Percentiles rank a stretch among this genome's conserved stretches.
phyloP scores from a whole-genome alignment of 2,329 filamentous ascomycete species.

The Metarhizium rileyi region DNA sequence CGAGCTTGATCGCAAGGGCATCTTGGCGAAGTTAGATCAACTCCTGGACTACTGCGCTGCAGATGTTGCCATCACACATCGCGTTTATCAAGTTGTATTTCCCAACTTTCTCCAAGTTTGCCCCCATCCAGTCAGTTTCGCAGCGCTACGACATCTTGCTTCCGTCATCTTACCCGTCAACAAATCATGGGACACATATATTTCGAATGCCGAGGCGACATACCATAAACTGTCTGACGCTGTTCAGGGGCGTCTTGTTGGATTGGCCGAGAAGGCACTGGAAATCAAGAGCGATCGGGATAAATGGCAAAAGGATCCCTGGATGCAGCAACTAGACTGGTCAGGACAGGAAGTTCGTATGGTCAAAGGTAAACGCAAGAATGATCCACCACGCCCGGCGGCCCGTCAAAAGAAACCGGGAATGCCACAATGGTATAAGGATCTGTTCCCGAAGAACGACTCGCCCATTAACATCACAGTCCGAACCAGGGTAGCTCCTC shows the following conservation, averaged over 20 bases:
- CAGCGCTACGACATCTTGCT: constrained; percentile 83
- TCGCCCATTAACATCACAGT: constrained; percentile 70
- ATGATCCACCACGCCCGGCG: constrained; percentile 65
- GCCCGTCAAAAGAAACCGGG: constrained; percentile 87
- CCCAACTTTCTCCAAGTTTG: constrained; percentile 82
- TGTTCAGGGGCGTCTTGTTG: constrained; percentile 66
- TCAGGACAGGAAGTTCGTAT: constrained; percentile 84
- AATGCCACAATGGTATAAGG: constrained; percentile 94
- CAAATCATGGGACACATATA: constrained; percentile 76
- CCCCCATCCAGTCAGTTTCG: constrained; percentile 95
- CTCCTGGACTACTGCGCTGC: constrained; percentile 90
- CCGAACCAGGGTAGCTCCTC: constrained; percentile 74
- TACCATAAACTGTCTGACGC: constrained; percentile 68
- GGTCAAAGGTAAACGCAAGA: constrained; percentile 85
- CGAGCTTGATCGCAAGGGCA: constrained; percentile 61
- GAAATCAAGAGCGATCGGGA: constrained; percentile 59
- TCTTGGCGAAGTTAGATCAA: constrained; percentile 65
- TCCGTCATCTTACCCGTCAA: constrained; percentile 88
- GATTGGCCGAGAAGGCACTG: constrained; percentile 67
- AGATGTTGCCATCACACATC: constrained; percentile 86
- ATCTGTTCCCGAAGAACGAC: constrained; percentile 63
- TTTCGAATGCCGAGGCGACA: constrained; percentile 73
- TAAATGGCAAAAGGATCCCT: constrained; percentile 71
- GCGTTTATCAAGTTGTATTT: constrained; percentile 89
- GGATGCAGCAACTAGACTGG: constrained; percentile 93